phyloP scores from a whole-genome alignment of 2,329 filamentous ascomycete species.

The Fusarium sp. region DNA sequence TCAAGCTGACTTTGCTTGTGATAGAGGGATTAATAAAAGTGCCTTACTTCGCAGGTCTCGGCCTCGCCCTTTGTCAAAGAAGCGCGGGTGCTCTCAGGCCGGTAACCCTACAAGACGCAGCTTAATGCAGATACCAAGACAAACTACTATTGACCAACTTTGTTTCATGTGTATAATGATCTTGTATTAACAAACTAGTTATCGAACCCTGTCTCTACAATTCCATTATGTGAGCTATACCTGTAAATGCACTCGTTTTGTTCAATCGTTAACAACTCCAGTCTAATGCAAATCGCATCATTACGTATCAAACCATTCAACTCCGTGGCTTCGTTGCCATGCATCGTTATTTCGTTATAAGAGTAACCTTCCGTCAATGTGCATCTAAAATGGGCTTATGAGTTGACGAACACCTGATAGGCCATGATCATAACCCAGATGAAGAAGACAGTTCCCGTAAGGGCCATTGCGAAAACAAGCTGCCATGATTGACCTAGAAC shows the following conservation, averaged over 20 bases:
- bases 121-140: neutral
- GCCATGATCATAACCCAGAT: constrained; percentile 78
- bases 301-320: constrained; percentile 9
- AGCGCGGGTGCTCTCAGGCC: constrained; percentile 14
- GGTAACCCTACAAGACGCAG: neutral
- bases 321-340: constrained; percentile 36
- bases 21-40: constrained; percentile 14
- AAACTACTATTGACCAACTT: neutral
- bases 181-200: neutral
- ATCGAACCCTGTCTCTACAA: neutral
- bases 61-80: neutral
- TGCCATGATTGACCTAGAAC: constrained; percentile 70
- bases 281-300: constrained; percentile 17
- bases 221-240: neutral
- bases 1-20: neutral
- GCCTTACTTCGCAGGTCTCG: neutral
- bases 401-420: constrained; percentile 69
- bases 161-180: constrained; percentile 6
- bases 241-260: constrained; percentile 19
- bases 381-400: constrained; percentile 34
- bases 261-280: constrained; percentile 20
- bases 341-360: constrained; percentile 37
- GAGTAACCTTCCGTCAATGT: neutral
- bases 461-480: constrained; percentile 70
- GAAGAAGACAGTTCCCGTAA: constrained; percentile 69